Evolutionary conservation across 768 basidiomycete genomes (phyloP), one percentile per base, ranked within the genome.

Genomic region (Russula sp.): DNA sequence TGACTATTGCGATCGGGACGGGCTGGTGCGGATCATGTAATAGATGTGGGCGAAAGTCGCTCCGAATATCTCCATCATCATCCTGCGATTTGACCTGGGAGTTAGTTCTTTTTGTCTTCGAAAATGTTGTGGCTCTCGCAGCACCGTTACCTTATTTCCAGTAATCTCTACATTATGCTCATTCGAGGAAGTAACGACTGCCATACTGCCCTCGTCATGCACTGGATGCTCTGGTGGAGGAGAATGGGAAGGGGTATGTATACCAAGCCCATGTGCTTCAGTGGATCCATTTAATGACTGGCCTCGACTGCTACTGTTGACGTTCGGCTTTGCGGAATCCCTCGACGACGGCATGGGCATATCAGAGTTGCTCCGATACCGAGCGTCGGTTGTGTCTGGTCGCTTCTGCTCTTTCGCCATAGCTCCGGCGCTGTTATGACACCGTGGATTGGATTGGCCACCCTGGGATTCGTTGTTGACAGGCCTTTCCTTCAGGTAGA

Each of bases 1-100:
- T 86, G 61, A 86, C 81, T 75, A 89, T 77, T 4, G 80, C 86
- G 57, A 89, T 87, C 3, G 87, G 87, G 69, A 84, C 79, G 44
- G 81, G 81, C 18, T 75, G 74, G 63, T 86, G 85, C n/a, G 78
- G 75, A 20, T 76, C 74, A 63, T 88, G 86, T 5, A 88, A 71
- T 58, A 85, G 76, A 68, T 87, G 84, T 16, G 88, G 88, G 20
- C 77, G 73, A 73, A 86, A 86, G 59, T 84, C 84, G 59, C 81
- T 79, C n/a, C 65, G 63, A n/a, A 46, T 24, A 26, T 54, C 51
- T n/a, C 40, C 61, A 5, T 75, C 72, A 62, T 70, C 63, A 30
- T 53, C 64, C 16, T 55, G 51, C 26, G 44, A 42, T 26, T 61
- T 59, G n/a, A 51, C 14, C 36, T 2, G 18, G n/a, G 14, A 16